phyloP scores from a whole-genome alignment of 2,329 filamentous ascomycete genomes.

The Madurella mycetomatis region DNA sequence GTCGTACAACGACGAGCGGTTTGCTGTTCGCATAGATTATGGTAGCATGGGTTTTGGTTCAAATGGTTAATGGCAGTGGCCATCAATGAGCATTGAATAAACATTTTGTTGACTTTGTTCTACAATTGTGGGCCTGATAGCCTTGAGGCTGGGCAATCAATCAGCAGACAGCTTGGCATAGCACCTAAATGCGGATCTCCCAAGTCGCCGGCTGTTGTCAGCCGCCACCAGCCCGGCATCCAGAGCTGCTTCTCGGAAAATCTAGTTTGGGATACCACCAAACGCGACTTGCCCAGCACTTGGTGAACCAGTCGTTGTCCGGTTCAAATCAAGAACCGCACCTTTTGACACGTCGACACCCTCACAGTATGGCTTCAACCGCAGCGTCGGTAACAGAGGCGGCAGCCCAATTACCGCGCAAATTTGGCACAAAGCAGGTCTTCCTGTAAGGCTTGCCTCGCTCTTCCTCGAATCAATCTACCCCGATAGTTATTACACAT shows the following conservation, averaged over 20 bases:
- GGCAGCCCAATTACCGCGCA: slow-evolving; percentile 35
- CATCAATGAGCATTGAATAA: background rate
- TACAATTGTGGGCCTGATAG: no score
- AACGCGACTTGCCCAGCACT: slow-evolving; percentile 3
- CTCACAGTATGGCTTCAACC: slow-evolving; percentile 21
- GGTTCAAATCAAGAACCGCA: slow-evolving; percentile 1
- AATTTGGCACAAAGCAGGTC: slow-evolving; percentile 47
- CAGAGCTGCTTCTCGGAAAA: slow-evolving; percentile 16
- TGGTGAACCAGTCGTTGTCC: slow-evolving; percentile 7
- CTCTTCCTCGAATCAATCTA: no score
- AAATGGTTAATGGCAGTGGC: background rate
- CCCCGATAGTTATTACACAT: background rate
- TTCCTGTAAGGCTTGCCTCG: slow-evolving; percentile 53
- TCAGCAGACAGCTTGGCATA: background rate
- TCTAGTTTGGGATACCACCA: slow-evolving; percentile 8
- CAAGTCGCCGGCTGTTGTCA: background rate
- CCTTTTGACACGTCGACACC: background rate
- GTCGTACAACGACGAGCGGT: background rate
- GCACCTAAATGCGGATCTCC: background rate
- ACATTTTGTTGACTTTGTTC: background rate
- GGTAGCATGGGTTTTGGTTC: background rate
- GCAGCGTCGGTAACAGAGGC: slow-evolving; percentile 31
- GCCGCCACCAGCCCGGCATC: slow-evolving; percentile 20
- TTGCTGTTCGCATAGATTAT: background rate
- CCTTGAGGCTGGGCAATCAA: no score